Base-by-base conservation (phyloP, 495 filamentous ascomycete species). In the Xylaria flabelliformis region DNA sequence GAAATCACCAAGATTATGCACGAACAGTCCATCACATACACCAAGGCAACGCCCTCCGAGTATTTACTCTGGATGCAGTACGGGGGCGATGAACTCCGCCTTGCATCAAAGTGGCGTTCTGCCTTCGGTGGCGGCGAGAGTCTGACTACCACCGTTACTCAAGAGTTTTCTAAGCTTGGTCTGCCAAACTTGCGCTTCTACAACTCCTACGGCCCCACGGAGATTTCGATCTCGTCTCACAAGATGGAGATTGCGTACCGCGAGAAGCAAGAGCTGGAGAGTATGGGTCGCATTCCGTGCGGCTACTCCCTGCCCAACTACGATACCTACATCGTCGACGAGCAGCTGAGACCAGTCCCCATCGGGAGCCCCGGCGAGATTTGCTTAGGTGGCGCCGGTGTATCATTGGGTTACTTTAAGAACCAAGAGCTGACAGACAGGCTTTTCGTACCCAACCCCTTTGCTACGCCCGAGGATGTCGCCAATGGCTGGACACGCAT, bases 381-480 rank as follows among this genome's bases (percentile, higher is more conserved):
- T 8, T 39, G 36, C 36, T 39, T 39, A 39, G 36, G 36, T 39
- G 36, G 36, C 36, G 36, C 36, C 36, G 36, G 36, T 39, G 36
- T 39, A 8, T 39, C 36, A 39, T 8, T 39, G 5, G 36, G 36
- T 39, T 39, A 39, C 36, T 39, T 8, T 8, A 39, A 39, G 36
- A 39, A 39, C 36, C 36, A 6, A 39, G 36, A 39, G 36, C 36
- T 39, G 36, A 82, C 75, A 0, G 50, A 13, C 0, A 46, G 64
- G 1, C 67, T 73, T 6, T 90, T 89, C 64, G 36, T 85, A 12
- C 9, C 58, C 0, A 74, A 88, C 67, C 72, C 67, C 0, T 85
- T 72, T 80, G 86, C 66, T 78, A 78, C 0, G 85, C 84, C 0
- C 83, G 86, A 2, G 85, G 88, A 64, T 65, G 66, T 0, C 83